phyloP scores from a whole-genome alignment of 257 asterid genomes.

The Primulina tabacum region DNA sequence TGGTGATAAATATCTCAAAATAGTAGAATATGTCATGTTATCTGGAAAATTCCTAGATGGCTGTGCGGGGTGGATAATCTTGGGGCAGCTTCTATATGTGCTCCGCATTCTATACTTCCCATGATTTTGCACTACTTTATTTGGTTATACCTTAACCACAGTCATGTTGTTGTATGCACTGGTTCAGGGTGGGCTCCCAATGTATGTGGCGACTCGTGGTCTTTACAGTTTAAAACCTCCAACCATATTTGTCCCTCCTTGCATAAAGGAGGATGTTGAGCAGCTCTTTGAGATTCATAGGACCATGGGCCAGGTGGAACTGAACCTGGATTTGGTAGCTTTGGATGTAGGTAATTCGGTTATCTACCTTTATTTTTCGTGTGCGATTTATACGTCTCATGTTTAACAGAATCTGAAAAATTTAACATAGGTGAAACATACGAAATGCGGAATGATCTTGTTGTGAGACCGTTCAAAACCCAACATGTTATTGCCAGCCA shows the following conservation, averaged over 20 bases:
- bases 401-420: slow-evolving; percentile 15
- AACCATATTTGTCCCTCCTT: slow-evolving; percentile 80
- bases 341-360: slow-evolving; percentile 71
- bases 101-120: background rate
- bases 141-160: slow-evolving; percentile 8
- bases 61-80: background rate
- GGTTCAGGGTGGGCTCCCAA: slow-evolving; percentile 95
- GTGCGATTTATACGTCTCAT: slow-evolving; percentile 11
- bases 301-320: slow-evolving; percentile 75
- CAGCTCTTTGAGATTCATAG: slow-evolving; percentile 72
- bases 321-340: slow-evolving; percentile 74
- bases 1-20: background rate
- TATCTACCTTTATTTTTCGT: slow-evolving; percentile 15
- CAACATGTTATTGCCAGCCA: slow-evolving; percentile 91
- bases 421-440: slow-evolving; percentile 80
- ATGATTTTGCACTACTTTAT: slow-evolving; percentile 6
- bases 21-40: background rate
- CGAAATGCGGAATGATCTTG: slow-evolving; percentile 96
- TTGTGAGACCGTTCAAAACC: slow-evolving; percentile 82
- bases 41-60: slow-evolving; percentile 1
- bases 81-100: slow-evolving; percentile 1
- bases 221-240: slow-evolving; percentile 89
- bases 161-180: slow-evolving; percentile 23
- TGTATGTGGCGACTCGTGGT: slow-evolving; percentile 92
- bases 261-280: slow-evolving; percentile 82